Base-by-base conservation (phyloP, 257 asterid species). In the Jacaranda mimosifolia region DNA sequence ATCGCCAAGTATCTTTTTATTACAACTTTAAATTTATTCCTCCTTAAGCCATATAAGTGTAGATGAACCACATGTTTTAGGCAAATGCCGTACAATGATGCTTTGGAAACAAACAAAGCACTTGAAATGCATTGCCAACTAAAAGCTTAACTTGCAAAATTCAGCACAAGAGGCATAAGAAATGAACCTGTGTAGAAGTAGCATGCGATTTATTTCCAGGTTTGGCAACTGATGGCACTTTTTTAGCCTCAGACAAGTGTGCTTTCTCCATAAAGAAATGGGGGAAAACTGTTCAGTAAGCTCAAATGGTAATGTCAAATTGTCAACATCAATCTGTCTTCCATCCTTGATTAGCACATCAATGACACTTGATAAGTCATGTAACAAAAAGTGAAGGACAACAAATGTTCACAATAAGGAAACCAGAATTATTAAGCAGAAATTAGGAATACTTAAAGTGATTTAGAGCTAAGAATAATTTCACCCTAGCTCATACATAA, bases 301-400 rank as follows among this genome's bases (percentile, higher is more conserved):
- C 84, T 84, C 96, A 74, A 93, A 93, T 63, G 94, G 92, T 87
- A 90, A 85, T 32, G 96, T 92, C 75, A 93, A 87, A 84, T 93
- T 93, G 83, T 90, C 96, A 77, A 97, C 98, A 79, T 93, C 97
- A 72, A 93, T 91, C 26, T 90, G 98, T 56, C 97, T 89, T 81
- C 98, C 98, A 85, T 82, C 90, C 81, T 80, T 90, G 70, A 89
- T 81, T 85, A 93, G 73, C 79, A 93, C 97, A 85, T 86, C 88
- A 79, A 93, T 86, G 57, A 93, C 97, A 78, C 97, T 95, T 93
- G 88, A 77, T 35, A 86, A 79, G 40, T 32, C 66, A 79, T 58
- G 72, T 49, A 72, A 66, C 4, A 65, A 12, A 78, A 60, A 59
- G 69, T 53, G 7, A 59, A 66, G 14, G 64, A 42, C 51, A 71